Conservation (phyloP, 2,329 filamentous ascomycete species). For the Fusarium stilboides region DNA sequence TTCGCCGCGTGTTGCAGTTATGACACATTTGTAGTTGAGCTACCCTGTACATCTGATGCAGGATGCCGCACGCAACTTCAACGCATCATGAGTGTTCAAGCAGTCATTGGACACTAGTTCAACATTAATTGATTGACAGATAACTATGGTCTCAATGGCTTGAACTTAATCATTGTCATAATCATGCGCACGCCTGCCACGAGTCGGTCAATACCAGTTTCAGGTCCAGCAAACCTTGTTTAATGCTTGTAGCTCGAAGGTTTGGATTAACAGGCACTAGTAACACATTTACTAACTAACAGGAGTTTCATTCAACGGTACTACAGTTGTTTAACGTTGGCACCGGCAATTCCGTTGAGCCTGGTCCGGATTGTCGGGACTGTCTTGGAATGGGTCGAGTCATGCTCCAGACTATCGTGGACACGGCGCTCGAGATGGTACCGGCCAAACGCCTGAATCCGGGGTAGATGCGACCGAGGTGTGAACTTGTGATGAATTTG, state of each 20-base stretch:
- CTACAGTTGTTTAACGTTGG: background rate
- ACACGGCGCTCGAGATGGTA: background rate
- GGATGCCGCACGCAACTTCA: background rate
- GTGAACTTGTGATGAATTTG: too few relatives aligned
- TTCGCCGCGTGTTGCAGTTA: background rate
- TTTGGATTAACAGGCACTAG: background rate
- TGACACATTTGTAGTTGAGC: too few relatives aligned
- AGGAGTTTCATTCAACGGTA: background rate
- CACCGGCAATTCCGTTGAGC: background rate
- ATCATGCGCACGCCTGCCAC: background rate
- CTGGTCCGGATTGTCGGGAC: constrained; percentile 7
- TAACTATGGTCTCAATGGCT: background rate
- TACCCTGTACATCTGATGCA: constrained; percentile 8
- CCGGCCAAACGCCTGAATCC: background rate
- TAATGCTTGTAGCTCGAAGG: background rate
- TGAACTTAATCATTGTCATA: background rate
- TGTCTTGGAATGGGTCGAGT: constrained; percentile 20
- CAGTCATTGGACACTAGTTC: background rate
- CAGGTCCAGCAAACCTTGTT: background rate
- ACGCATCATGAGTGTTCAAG: background rate
- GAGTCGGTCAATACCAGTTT: background rate
- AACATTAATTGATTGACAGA: background rate
- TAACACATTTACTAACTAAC: background rate
- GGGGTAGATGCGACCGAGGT: too few relatives aligned
- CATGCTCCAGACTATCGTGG: constrained; percentile 10